Evolutionary conservation across 257 asterid genomes (phyloP).

Genomic region (Salvia miltiorrhiza): DNA sequence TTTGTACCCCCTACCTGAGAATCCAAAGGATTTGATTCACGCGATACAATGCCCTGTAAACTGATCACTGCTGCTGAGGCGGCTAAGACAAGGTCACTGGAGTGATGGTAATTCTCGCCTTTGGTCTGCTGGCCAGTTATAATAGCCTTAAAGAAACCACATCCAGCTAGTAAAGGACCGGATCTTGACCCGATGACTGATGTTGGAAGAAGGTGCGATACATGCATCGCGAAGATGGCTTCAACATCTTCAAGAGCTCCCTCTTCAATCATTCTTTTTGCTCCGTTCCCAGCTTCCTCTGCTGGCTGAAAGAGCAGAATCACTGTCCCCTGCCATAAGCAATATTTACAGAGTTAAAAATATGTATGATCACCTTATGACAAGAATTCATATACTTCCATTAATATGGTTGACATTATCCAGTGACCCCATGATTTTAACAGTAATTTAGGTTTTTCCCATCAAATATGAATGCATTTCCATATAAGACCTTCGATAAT

Average conservation of each 20-base stretch:
- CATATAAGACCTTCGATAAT: not conserved
- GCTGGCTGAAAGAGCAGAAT: slow-evolving; percentile 89
- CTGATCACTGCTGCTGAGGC: slow-evolving; percentile 92
- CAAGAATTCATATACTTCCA: not conserved
- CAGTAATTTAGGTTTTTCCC: not conserved
- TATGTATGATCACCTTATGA: not conserved
- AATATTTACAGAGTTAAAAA: not conserved
- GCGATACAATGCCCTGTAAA: slow-evolving; percentile 81
- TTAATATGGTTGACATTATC: not conserved
- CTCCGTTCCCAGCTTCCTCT: slow-evolving; percentile 97
- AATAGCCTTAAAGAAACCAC: slow-evolving; percentile 82
- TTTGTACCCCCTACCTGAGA: slow-evolving; percentile 60
- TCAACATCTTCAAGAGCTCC: slow-evolving; percentile 80
- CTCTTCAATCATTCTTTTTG: slow-evolving; percentile 69
- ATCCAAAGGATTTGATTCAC: slow-evolving; percentile 85
- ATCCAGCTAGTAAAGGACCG: slow-evolving; percentile 87
- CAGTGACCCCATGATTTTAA: not conserved
- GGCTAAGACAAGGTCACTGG: slow-evolving; percentile 63
- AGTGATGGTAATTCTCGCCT: slow-evolving; percentile 30
- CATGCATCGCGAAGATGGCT: slow-evolving; percentile 79
- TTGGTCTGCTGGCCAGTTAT: slow-evolving; percentile 33
- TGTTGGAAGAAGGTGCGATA: slow-evolving; percentile 64
- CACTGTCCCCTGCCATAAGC: slow-evolving; percentile 69
- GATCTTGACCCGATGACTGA: slow-evolving; percentile 77
- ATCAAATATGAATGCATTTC: not conserved